Conservation (phyloP, 1,284 basidiomycete genomes). For the Puccinia triticina region DNA sequence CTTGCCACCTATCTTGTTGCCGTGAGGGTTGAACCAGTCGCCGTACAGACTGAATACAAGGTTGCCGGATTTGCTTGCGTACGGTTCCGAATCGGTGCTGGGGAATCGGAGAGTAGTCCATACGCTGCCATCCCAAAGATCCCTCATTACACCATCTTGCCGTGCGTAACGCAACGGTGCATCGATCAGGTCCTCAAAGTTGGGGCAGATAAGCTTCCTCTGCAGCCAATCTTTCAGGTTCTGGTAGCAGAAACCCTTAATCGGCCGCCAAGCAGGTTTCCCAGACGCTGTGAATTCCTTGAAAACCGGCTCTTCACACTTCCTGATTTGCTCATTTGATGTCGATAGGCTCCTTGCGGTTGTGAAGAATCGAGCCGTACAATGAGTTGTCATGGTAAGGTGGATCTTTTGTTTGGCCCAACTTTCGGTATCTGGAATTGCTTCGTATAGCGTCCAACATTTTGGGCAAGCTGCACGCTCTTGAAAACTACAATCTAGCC, state of each 20-base stretch:
- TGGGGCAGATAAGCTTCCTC: background rate
- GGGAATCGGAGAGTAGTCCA: slow-evolving; percentile 19
- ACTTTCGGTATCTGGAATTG: slow-evolving; percentile 10
- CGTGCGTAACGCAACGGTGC: background rate
- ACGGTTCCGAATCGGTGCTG: background rate
- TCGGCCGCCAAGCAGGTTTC: background rate
- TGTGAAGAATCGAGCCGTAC: background rate
- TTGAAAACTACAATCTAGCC: slow-evolving; percentile 15
- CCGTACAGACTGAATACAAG: slow-evolving; percentile 28
- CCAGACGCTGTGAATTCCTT: background rate
- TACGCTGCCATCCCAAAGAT: slow-evolving; percentile 33
- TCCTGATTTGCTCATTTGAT: background rate
- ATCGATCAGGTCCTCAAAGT: slow-evolving; percentile 8
- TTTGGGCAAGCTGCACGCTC: background rate
- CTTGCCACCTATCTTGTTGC: too few relatives aligned
- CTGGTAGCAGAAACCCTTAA: slow-evolving; percentile 20
- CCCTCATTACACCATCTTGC: slow-evolving; percentile 5
- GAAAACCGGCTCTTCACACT: slow-evolving; percentile 9
- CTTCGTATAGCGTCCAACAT: slow-evolving; percentile 1
- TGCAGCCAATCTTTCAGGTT: slow-evolving; percentile 12
- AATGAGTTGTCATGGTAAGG: background rate
- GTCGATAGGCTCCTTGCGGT: background rate
- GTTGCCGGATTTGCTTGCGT: slow-evolving; percentile 11
- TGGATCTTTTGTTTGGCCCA: slow-evolving; percentile 8
- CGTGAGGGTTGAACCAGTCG: too few relatives aligned